A percentile compares a stretch with the other conserved stretches of the same genome.
Conservation (phyloP, 805 yeast species). For the Wickerhamomyces xylosicus region DNA sequence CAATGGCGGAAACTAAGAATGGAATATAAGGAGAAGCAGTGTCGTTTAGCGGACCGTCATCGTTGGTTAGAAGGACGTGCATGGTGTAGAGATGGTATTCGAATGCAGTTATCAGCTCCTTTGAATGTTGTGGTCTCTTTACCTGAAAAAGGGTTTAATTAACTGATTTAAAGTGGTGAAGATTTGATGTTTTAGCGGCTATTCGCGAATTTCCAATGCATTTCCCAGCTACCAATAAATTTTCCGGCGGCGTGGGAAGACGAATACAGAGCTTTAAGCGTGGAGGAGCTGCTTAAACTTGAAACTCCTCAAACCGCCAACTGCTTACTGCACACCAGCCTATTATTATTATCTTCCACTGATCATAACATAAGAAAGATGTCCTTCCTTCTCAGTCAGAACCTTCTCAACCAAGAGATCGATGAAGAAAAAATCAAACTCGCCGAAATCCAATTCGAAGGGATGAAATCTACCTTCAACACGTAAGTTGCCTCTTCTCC, state of each 20-base stretch:
- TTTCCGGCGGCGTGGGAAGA: no score
- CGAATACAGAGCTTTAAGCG: no score
- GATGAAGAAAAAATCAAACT: slow-evolving; percentile 49
- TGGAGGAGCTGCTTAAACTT: no score
- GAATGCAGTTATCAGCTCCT: no score
- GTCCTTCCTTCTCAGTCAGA: slow-evolving; percentile 48
- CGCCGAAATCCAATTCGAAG: slow-evolving; percentile 61
- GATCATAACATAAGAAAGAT: slow-evolving; percentile 16
- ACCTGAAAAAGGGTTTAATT: no score
- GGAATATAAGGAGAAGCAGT: slow-evolving; percentile 77
- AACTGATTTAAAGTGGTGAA: no score
- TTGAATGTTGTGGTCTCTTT: no score
- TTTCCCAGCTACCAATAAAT: no score
- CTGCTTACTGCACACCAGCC: no score
- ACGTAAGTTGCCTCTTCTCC: slow-evolving; percentile 18
- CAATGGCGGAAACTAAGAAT: slow-evolving; percentile 64
- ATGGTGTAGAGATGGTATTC: neutral
- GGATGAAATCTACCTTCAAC: slow-evolving; percentile 46
- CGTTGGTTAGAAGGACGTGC: slow-evolving; percentile 56
- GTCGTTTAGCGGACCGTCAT: slow-evolving; percentile 89
- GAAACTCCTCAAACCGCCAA: no score
- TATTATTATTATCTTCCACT: neutral
- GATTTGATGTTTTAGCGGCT: no score
- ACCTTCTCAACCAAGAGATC: slow-evolving; percentile 38
- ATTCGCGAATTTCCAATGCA: no score